A percentile compares a stretch with the other conserved stretches of the same genome.
phyloP scores from a whole-genome alignment of 2,329 filamentous ascomycete genomes.

The Corynespora cassiicola region DNA sequence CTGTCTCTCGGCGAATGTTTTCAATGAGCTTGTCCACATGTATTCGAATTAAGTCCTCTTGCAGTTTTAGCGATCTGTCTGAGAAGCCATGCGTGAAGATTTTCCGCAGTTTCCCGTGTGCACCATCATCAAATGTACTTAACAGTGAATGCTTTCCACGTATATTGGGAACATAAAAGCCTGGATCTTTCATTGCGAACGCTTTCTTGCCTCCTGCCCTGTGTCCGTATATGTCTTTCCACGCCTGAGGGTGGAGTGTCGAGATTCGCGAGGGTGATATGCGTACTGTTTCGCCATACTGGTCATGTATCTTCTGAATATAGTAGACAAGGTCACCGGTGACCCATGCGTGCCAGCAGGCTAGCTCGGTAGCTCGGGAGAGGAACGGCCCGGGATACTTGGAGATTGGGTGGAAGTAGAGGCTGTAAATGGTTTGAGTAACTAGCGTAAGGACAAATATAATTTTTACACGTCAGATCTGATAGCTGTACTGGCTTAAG shows the following conservation, averaged over 20 bases:
- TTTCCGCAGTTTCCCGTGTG: conserved; percentile 47
- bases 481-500: no score
- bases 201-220: conserved; percentile 16
- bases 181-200: no score
- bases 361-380: conserved; percentile 43
- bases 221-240: conserved; percentile 13
- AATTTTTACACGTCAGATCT: no score
- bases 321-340: no score
- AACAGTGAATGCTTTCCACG: conserved; percentile 1
- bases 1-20: conserved; percentile 39
- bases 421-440: conserved; percentile 4
- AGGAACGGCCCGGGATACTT: conserved; percentile 52
- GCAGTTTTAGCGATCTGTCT: conserved; percentile 48
- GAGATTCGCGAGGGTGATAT: conserved; percentile 7
- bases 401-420: conserved; percentile 51
- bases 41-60: conserved; percentile 48
- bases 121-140: conserved; percentile 29
- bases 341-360: no score
- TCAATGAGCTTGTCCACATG: conserved; percentile 51
- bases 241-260: conserved; percentile 8
- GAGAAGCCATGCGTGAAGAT: conserved; percentile 52
- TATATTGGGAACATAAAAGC: no score
- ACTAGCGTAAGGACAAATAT: no score
- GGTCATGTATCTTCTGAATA: no score
- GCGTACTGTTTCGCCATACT: conserved; percentile 15